These are phyloP conservation scores for Termitomyces sp. DNA, from an alignment of 768 basidiomycete genomes.

Conservation along the genomic window DNA sequence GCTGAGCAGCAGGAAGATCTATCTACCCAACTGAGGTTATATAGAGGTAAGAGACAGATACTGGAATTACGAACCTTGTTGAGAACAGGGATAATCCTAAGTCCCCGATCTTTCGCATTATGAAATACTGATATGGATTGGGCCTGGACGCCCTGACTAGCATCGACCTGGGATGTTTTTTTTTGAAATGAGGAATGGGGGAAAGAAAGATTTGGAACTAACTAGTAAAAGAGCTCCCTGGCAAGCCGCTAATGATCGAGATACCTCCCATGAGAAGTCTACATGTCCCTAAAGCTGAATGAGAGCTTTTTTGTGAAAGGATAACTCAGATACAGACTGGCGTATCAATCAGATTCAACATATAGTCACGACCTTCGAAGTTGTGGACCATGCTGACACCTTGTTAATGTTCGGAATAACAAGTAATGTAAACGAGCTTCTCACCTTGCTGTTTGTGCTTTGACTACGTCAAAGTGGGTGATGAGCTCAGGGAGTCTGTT, in stretches of 20 bases:
- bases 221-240: slow-evolving; percentile 81
- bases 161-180: slow-evolving; percentile 64
- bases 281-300: slow-evolving; percentile 72
- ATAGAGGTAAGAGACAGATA: slow-evolving; percentile 4
- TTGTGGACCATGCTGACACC: slow-evolving; percentile 71
- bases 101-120: slow-evolving; percentile 74
- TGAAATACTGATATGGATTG: slow-evolving; percentile 96
- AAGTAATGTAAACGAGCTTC: not conserved
- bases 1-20: slow-evolving; percentile 87
- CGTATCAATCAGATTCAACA: slow-evolving; percentile 95
- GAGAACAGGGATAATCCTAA: slow-evolving; percentile 85
- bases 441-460: slow-evolving; percentile 92
- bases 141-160: slow-evolving; percentile 97
- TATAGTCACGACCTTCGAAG: slow-evolving; percentile 49
- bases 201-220: slow-evolving; percentile 9
- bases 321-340: slow-evolving; percentile 48
- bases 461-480: slow-evolving; percentile 55
- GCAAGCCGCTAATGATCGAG: slow-evolving; percentile 87
- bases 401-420: slow-evolving; percentile 5
- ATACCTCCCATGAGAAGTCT: slow-evolving; percentile 97
- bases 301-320: not conserved
- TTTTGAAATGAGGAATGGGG: not conserved
- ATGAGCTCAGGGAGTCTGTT: not conserved
- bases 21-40: slow-evolving; percentile 48
- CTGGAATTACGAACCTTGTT: slow-evolving; percentile 65